Conservation (phyloP, 495 filamentous ascomycete genomes). For the Xylaria palmicola region DNA sequence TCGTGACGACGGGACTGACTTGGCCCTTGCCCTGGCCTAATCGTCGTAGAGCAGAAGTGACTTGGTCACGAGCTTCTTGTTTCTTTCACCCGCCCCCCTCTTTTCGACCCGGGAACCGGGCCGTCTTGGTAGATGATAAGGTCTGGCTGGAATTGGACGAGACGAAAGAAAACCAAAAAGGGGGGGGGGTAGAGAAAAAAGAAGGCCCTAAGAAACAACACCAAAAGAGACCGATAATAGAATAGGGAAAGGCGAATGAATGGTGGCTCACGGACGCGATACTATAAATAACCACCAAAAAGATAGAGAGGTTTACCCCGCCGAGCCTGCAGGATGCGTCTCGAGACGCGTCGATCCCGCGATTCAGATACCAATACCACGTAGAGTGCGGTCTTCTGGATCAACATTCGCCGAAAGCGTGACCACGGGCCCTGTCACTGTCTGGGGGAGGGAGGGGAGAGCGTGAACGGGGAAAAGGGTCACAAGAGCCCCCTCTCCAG, state of each 20-base stretch:
- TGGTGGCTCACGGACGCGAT: background rate
- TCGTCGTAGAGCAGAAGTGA: too few relatives aligned
- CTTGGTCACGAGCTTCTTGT: background rate
- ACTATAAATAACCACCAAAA: conserved; percentile 20
- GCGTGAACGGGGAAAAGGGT: background rate
- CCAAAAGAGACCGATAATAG: background rate
- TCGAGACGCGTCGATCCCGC: conserved; percentile 18
- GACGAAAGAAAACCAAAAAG: background rate
- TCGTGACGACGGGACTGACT: too few relatives aligned
- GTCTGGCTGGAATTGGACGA: background rate
- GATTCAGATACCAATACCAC: too few relatives aligned
- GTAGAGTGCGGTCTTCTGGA: too few relatives aligned
- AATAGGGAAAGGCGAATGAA: background rate
- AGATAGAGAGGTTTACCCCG: too few relatives aligned
- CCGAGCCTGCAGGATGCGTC: conserved; percentile 9
- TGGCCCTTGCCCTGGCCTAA: too few relatives aligned
- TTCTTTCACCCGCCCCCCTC: background rate
- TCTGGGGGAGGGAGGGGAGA: too few relatives aligned
- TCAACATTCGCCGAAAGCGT: too few relatives aligned
- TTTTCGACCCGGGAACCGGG: background rate
- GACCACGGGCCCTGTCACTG: too few relatives aligned
- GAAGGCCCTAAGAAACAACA: background rate
- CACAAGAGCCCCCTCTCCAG: conserved; percentile 5
- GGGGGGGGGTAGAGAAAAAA: background rate
- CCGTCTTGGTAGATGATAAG: background rate